A percentile compares a stretch with the other conserved stretches of the same genome.
phyloP scores from a whole-genome alignment of 352 stramenopile species.

The Globisporangium megalacanthum region DNA sequence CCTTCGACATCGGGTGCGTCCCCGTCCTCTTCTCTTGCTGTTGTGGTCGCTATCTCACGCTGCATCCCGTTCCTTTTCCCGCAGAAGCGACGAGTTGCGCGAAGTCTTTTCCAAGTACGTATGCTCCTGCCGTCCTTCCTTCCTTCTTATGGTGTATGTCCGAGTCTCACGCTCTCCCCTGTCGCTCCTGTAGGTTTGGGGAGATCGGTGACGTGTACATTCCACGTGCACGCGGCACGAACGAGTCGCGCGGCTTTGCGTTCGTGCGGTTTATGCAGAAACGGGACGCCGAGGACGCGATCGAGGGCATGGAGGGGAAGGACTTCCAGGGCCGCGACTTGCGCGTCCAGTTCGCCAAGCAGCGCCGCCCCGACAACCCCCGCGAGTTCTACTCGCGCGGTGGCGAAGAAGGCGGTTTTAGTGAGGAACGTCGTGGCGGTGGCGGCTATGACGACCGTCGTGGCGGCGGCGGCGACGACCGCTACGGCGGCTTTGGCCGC shows the following conservation, averaged over 20 bases:
- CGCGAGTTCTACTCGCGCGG: conserved; percentile 59
- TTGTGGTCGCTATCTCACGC: neutral
- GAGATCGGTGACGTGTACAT: conserved; percentile 86
- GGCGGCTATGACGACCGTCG: conserved; percentile 17
- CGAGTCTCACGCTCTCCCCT: neutral
- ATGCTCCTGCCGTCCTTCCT: too few relatives aligned
- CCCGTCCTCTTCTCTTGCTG: neutral
- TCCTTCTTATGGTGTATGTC: too few relatives aligned
- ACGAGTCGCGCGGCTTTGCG: conserved; percentile 75
- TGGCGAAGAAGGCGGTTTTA: too few relatives aligned
- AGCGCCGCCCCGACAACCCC: conserved; percentile 72
- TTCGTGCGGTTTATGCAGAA: conserved; percentile 89
- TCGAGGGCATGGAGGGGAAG: conserved; percentile 67
- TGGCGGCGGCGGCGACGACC: conserved; percentile 18
- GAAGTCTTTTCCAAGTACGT: conserved; percentile 69
- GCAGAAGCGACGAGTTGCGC: conserved; percentile 44
- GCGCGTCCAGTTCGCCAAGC: conserved; percentile 74
- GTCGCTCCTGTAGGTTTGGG: conserved; percentile 24
- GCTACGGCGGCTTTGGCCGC: conserved; percentile 12
- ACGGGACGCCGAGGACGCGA: conserved; percentile 84
- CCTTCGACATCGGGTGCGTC: conserved; percentile 65
- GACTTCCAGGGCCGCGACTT: conserved; percentile 68
- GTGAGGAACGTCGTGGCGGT: conserved; percentile 21
- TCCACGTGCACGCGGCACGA: conserved; percentile 61
- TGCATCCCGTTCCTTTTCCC: neutral